Evolutionary conservation across 2,329 filamentous ascomycete genomes (phyloP), one percentile per base, ranked within the genome.

Genomic region (Claviceps maximensis): DNA sequence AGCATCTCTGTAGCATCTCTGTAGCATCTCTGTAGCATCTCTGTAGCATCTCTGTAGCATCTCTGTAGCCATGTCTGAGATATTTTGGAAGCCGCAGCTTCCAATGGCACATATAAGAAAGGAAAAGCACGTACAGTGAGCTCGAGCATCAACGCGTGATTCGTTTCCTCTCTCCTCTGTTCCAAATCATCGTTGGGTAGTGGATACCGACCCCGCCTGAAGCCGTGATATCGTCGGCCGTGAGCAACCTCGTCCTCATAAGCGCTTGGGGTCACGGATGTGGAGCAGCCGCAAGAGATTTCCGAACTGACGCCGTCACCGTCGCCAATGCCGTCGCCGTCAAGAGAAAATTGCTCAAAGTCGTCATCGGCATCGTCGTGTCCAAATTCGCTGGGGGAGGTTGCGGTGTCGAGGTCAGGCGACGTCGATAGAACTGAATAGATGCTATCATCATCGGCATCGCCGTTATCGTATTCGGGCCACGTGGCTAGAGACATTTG

Each of bases 161-260:
- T 70, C 53, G 70, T 64, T 42, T 75, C 69, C 54, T 76, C 71
- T 10, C 73, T 67, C 23, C 67, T 64, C 56, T 74, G 72, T 60
- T 77, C 74, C 9, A 60, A 57, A 33, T 69, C 65, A 56, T 76
- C 72, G 53, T 76, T 75, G 3, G 73, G 72, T 19, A 75, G 61
- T 2, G 72, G 71, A 53, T 74, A 76, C n/a, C 67, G 63, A 38
- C 70, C 70, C 40, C 69, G 62, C 47, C 67, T 65, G 57, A 69
- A 75, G 33, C 66, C 64, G 58, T 75, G 73, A 53, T 74, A 76
- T n/a, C 62, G 61, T 49, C 67, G 63, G 3, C 66, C 66, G 52
- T 65, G 58, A 31, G 61, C 61, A 44, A 64, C 59, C 53, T 70
- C 67, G 53, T 67, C 61, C 38, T 62, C 62, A 56, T 64, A 63